Base-by-base conservation (phyloP, 2,329 filamentous ascomycete genomes). In the Clarireedia hainanense region DNA sequence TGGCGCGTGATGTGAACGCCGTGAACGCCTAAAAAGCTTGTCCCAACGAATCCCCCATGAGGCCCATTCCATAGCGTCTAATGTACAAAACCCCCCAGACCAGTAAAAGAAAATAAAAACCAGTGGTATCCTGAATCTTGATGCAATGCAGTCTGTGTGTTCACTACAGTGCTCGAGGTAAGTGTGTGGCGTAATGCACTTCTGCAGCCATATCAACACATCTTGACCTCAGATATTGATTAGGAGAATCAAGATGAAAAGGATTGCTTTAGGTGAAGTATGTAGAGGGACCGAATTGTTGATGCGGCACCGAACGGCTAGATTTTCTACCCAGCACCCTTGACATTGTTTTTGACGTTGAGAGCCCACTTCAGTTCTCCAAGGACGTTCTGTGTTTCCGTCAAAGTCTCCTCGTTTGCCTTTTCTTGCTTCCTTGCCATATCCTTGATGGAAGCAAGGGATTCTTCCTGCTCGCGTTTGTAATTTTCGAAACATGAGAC, bases 321-420 rank as follows among this genome's bases (percentile, higher is more conserved):
- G 30, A 34, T 34, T 45, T 15, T 43, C 74, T 68, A 83, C 68
- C 79, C 70, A 6, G 80, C 78, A 54, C 74, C 79, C 56, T 74
- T 75, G 55, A 85, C 76, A 60, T 80, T 83, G 58, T 80, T 72
- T 72, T 87, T 84, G 51, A 88, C 78, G 52, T 79, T 82, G 61
- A 91, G 76, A 14, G 87, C 85, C 87, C 87, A 91, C 65, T 76
- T 81, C 70, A 91, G 76, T 73, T 89, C 82, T 60, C 83, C 76
- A 50, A 88, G 73, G n/a, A 80, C 79, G 63, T 80, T 75, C 61
- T 76, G 75, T 45, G 84, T 73, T 65, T 85, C 80, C 39, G 76
- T 70, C n/a, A 86, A 71, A 26, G 81, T 74, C 56, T 70, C 70
- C 60, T 82, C 75, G 63, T 87, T 85, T 65, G 86, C 79, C 26